A percentile compares a stretch with the other conserved stretches of the same genome.
phyloP scores from a whole-genome alignment of 768 basidiomycete genomes.

The Tylopilus intermedius region DNA sequence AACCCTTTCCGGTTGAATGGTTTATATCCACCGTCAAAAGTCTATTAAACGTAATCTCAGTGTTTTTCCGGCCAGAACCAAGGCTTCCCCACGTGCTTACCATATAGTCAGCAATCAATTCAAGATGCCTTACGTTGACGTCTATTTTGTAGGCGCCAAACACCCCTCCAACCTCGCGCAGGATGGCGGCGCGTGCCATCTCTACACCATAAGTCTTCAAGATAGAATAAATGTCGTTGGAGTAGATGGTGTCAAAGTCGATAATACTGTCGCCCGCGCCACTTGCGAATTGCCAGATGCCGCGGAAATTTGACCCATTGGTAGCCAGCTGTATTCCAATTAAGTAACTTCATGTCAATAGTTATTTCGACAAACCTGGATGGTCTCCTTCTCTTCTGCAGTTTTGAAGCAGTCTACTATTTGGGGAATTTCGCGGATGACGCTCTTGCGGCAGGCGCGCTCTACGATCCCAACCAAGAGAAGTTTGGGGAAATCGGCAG shows the following conservation, averaged over 20 bases:
- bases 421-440: conserved; percentile 85
- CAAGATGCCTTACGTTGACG: conserved; percentile 89
- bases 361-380: conserved; percentile 34
- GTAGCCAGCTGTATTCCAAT: conserved; percentile 57
- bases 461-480: conserved; percentile 92
- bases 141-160: conserved; percentile 95
- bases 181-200: conserved; percentile 87
- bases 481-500: conserved; percentile 84
- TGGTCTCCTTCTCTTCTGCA: conserved; percentile 48
- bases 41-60: conserved; percentile 44
- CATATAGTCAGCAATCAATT: conserved; percentile 99
- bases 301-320: conserved; percentile 90
- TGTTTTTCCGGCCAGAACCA: not conserved
- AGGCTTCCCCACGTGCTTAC: conserved; percentile 40
- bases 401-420: conserved; percentile 81
- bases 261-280: conserved; percentile 53
- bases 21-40: conserved; percentile 96
- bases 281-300: conserved; percentile 76
- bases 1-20: conserved; percentile 98
- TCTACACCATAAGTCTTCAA: conserved; percentile 94
- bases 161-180: conserved; percentile 86
- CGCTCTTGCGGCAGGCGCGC: conserved; percentile 72
- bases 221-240: conserved; percentile 93
- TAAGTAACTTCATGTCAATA: not conserved
- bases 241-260: conserved; percentile 77